Evolutionary conservation across 2,329 filamentous ascomycete genomes (phyloP), one percentile per base, ranked within the genome.

Genomic region (Diplodia sapinea): DNA sequence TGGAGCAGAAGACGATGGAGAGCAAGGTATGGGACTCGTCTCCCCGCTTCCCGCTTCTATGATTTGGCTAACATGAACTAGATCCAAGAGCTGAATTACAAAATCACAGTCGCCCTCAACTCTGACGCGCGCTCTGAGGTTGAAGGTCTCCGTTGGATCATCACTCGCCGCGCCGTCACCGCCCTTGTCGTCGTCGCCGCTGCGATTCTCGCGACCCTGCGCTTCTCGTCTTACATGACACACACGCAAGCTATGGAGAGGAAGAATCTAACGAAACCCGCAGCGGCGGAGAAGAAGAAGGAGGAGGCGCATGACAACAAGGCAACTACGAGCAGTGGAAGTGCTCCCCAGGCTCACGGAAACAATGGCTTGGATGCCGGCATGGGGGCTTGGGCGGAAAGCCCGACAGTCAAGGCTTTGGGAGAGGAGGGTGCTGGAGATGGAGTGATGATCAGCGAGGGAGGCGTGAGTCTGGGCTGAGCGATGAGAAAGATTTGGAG

Each of bases 31-130:
- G 86, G 36, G 31, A 2, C 5, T 20, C n/a, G 20, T 61, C 40
- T 49, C 68, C 66, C 31, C 1, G 11, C 11, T 36, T 23, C 5
- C 11, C 11, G 6, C 15, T 17, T 38, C 20, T 29, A 17, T 47
- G 12, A n/a, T 15, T 50, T 17, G 29, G 6, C 54, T 56, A 23
- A 65, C n/a, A 47, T n/a, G n/a, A 23, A 13, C 13, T 74, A 92
- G 85, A 94, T 97, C 70, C 94, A 97, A 83, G 91, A 97, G 81
- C 86, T 98, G 72, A 96, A 94, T 80, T 97, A 98, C 81, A 95
- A 96, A 78, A 98, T 99, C 78, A 96, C 92, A 26, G 93, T 97
- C 38, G 86, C 88, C 50, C 85, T 99, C 52, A 96, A 93, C 77
- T 95, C 92, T 70, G 95, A 98, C 78, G 89, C 91, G 57, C 94